Evolutionary conservation across 106 monocot genomes (phyloP).

Genomic region (Allium cepa): DNA sequence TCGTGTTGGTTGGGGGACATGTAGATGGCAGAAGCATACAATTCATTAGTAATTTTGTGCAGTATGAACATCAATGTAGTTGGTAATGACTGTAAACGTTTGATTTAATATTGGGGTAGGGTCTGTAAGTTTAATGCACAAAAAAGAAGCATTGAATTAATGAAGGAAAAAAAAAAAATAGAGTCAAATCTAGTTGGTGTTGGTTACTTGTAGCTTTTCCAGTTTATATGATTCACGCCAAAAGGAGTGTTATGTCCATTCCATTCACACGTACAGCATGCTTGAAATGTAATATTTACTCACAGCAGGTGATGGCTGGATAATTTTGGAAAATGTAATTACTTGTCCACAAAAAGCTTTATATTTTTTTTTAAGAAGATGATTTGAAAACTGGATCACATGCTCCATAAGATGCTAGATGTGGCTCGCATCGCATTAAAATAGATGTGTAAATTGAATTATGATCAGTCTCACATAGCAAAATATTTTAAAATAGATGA

Average conservation of each 20-base stretch:
- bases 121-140: neutral
- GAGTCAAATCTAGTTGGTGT: slow-evolving; percentile 1
- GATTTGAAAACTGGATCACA: no score
- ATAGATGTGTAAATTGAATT: no score
- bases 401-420: no score
- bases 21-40: neutral
- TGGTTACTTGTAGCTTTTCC: slow-evolving; percentile 8
- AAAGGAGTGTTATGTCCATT: no score
- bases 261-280: neutral
- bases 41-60: neutral
- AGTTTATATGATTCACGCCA: no score
- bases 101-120: neutral
- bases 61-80: neutral
- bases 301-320: slow-evolving; percentile 1
- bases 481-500: no score
- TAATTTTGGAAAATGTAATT: neutral
- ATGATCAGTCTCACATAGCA: no score
- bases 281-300: neutral
- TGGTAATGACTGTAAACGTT: neutral
- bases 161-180: neutral
- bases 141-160: neutral
- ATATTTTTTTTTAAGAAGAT: no score
- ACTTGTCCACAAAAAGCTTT: no score
- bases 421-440: no score
- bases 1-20: slow-evolving; percentile 2